A percentile compares a stretch with the other conserved stretches of the same genome.
These are phyloP conservation scores for Nicotiana attenuata DNA, from an alignment of 257 asterid species.

Conservation along the genomic window DNA sequence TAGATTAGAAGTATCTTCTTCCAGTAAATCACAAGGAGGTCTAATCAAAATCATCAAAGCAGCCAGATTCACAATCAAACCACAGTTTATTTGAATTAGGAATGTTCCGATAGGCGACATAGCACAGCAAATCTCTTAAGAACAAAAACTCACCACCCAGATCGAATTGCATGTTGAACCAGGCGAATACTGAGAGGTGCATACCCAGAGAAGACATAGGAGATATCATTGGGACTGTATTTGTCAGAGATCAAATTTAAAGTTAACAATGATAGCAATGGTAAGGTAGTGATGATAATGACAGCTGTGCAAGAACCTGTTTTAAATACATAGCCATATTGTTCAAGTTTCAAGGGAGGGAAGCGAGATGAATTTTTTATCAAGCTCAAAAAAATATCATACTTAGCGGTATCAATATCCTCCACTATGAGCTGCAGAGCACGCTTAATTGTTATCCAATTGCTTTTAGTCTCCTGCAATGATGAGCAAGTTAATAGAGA, in stretches of 20 bases:
- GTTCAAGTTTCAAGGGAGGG: background rate
- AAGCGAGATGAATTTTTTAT: background rate
- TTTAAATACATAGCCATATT: background rate
- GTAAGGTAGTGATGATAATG: background rate
- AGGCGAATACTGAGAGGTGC: slow-evolving; percentile 98
- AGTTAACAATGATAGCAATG: background rate
- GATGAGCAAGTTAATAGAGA: background rate
- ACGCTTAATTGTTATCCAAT: slow-evolving; percentile 83
- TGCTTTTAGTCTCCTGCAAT: slow-evolving; percentile 80
- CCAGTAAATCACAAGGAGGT: background rate
- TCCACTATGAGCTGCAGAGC: slow-evolving; percentile 82
- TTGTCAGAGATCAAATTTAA: background rate
- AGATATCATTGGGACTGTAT: slow-evolving; percentile 82
- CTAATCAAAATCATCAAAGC: background rate
- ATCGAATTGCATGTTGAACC: slow-evolving; percentile 86
- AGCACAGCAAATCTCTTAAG: slow-evolving; percentile 3
- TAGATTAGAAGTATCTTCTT: background rate
- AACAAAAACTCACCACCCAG: slow-evolving; percentile 76
- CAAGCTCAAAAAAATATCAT: slow-evolving; percentile 20
- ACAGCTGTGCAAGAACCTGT: background rate
- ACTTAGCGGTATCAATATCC: slow-evolving; percentile 87
- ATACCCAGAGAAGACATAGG: slow-evolving; percentile 94
- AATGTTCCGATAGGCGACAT: background rate
- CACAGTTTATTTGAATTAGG: background rate
- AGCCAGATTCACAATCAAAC: background rate